Evolutionary conservation across 352 stramenopile genomes (phyloP), one percentile per base, ranked within the genome.

Genomic region (Peronospora destructor): DNA sequence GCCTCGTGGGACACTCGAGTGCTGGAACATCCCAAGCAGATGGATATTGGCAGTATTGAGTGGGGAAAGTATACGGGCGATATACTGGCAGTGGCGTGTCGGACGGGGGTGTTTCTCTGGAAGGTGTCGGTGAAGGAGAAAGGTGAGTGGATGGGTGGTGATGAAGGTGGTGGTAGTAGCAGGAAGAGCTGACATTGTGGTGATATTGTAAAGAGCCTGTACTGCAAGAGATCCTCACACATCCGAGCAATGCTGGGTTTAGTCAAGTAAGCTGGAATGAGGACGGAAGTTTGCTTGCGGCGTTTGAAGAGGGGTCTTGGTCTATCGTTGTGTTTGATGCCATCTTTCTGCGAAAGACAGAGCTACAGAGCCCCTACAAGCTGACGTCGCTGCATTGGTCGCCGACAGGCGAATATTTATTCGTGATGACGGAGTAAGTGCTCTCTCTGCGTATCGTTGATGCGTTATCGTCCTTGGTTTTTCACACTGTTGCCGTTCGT

Each of bases 371-470:
- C 26, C 58, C 71, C 8, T 65, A 79, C 30, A 63, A 61, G 26
- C 56, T 85, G 25, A 51, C 55, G 11, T 64, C 64, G 9, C 55
- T 91, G 33, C 60, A 86, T 50, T 91, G 80, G 80, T 87, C 75
- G 37, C 80, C 77, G n/a, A 85, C 73, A n/a, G 77, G 80, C 32
- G 80, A 86, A 49, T 91, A 87, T 71, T 71, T 91, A 67, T 88
- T 88, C 56, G 73, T 78, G 12, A 59, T 61, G 6, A 87, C 75
- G 11, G 64, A 73, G 77, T 91, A 64, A 49, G 70, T 71, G 3
- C 30, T 44, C 7, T 35, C 4, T 34, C 4, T 43, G 16, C 6
- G 41, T 6, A 13, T 19, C 40, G 9, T 12, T 33, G 33, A 1
- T 12, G 17, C 1, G 16, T 26, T 0, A 6, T 26, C 5, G 4